Conservation (phyloP, 1,284 basidiomycete genomes). For the Boletus nobilissimus region DNA sequence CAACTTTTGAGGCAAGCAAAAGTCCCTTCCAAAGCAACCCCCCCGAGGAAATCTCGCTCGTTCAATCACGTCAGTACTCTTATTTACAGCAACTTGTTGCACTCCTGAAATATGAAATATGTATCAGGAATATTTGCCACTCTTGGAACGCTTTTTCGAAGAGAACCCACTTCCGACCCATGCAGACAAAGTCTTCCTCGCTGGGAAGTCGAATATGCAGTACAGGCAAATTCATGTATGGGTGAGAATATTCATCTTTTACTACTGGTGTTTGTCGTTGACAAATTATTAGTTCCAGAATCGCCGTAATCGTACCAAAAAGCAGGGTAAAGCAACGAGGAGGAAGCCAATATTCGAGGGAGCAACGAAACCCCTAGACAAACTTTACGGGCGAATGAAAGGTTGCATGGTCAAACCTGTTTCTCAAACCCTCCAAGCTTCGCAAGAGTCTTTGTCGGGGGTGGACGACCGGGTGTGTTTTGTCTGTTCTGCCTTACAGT, state of each 20-base stretch:
- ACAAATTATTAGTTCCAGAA: slow-evolving; percentile 32
- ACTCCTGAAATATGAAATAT: rapidly evolving
- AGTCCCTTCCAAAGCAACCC: rapidly evolving
- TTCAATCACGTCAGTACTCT: slow-evolving; percentile 27
- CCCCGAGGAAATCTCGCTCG: neutral
- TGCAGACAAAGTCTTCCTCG: slow-evolving; percentile 55
- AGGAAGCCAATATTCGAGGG: slow-evolving; percentile 8
- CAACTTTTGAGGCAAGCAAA: neutral
- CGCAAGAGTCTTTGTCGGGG: rapidly evolving
- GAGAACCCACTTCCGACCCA: slow-evolving; percentile 61
- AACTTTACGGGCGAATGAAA: neutral
- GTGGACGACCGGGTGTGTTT: neutral
- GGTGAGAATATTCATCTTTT: slow-evolving; percentile 48
- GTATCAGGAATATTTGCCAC: slow-evolving; percentile 56
- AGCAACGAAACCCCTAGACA: neutral
- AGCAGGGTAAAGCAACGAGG: neutral
- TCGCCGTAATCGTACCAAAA: slow-evolving; percentile 38
- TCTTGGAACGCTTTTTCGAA: slow-evolving; percentile 62
- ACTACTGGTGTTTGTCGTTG: too few species aligned
- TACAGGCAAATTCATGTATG: slow-evolving; percentile 67
- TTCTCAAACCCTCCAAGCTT: rapidly evolving
- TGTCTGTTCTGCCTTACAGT: too few species aligned
- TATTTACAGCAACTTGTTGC: rapidly evolving
- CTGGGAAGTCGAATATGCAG: slow-evolving; percentile 57
- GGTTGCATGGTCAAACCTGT: neutral